phyloP scores from a whole-genome alignment of 2,329 filamentous ascomycete species.

The Fusarium sublunatum region DNA sequence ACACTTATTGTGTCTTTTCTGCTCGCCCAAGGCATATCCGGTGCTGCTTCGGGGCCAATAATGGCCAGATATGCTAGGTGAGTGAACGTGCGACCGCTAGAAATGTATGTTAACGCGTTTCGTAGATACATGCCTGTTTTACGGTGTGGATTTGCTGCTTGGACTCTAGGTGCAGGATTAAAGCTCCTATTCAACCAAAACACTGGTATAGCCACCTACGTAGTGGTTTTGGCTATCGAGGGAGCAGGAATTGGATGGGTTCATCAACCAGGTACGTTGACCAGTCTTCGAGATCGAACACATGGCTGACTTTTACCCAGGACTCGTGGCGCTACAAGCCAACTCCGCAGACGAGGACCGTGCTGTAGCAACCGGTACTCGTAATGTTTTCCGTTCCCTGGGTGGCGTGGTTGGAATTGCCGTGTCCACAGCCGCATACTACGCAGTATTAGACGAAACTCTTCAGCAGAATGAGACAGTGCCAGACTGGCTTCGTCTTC shows the following conservation, averaged over 20 bases:
- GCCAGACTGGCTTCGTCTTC: not conserved
- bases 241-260: not conserved
- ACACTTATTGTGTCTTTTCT: not conserved
- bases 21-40: not conserved
- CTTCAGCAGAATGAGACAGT: not conserved
- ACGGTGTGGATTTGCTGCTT: not conserved
- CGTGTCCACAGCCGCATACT: not conserved
- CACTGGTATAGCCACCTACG: not conserved
- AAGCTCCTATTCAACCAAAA: not conserved
- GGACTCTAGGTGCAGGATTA: not conserved
- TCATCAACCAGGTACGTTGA: not conserved
- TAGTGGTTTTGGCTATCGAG: not conserved
- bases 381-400: not conserved
- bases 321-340: not conserved
- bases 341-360: not conserved
- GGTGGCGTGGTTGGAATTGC: not conserved
- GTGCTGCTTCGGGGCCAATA: not conserved
- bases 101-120: not conserved
- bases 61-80: not conserved
- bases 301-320: not conserved
- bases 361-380: not conserved
- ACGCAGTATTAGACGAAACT: not conserved
- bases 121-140: not conserved
- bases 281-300: not conserved
- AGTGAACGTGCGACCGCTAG: not conserved